Base-by-base conservation (phyloP, 164 flowering plant genomes). In the Sextonia rubra region DNA sequence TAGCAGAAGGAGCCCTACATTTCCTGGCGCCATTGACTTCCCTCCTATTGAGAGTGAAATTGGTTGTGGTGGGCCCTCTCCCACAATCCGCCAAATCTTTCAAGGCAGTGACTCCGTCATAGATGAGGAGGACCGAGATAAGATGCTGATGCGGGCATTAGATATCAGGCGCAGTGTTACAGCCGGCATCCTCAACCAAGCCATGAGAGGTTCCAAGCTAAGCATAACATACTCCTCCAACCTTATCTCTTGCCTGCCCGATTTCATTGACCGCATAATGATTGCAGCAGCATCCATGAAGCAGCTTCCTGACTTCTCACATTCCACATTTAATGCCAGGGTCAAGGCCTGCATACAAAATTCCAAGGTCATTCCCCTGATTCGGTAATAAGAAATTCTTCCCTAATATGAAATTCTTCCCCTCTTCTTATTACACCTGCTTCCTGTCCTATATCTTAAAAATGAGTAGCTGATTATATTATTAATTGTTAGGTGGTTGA, bases 201-300 rank as follows among this genome's bases (percentile, higher is more conserved):
- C 82, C 3, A 83, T 91, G 94, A 64, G 76, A 64, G 83, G 80
- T 72, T 90, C 90, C 60, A 90, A 83, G 85, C 87, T 94, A 71
- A 88, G 95, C 30, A 89, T 89, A 61, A 92, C 91, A 65, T 94
- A 90, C 73, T 75, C 87, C 5, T 79, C 80, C 20, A 92, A 90
- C 86, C 78, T 92, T 79, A 80, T 77, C 7, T 75, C 82, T 18
- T 64, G 64, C 37, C 48, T 90, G 72, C 76, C 82, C 6, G 90
- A 76, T 37, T 94, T 87, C 78, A 68, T 94, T 56, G 97, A 94
- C 72, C 79, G 76, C 71, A 81, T 94, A 15, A 89, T 94, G 93
- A 84, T 94, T 70, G 82, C 86, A 68, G 95, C 98, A 66, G 97
- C 92, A 4, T 64, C 82, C 8, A 75, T 94, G 95, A 94, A 91